phyloP scores from a whole-genome alignment of 371 early-diverging fungal genomes.

The Syncephalastrum contaminatum region DNA sequence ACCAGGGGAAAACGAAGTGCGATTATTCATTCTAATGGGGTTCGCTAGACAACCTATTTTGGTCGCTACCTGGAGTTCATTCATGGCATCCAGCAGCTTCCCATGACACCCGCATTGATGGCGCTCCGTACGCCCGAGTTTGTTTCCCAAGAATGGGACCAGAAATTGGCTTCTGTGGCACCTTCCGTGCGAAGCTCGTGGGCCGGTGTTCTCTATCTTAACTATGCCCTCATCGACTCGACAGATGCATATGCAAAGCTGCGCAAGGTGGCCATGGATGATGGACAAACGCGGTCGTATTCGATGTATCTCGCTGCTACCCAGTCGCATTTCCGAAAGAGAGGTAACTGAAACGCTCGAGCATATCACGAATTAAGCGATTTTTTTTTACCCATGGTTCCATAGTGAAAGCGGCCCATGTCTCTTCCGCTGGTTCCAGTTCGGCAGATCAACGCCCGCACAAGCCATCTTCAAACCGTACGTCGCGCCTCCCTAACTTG shows the following conservation, averaged over 20 bases:
- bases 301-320: slow-evolving; percentile 61
- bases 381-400: too few relatives aligned
- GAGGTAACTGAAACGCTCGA: too few relatives aligned
- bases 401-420: too few relatives aligned
- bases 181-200: slow-evolving; percentile 45
- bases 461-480: too few relatives aligned
- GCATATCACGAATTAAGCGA: too few relatives aligned
- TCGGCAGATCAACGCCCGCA: too few relatives aligned
- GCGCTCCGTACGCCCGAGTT: slow-evolving; percentile 48
- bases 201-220: slow-evolving; percentile 56
- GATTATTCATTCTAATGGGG: too few relatives aligned
- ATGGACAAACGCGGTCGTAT: slow-evolving; percentile 61
- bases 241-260: slow-evolving; percentile 40
- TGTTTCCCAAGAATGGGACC: slow-evolving; percentile 56
- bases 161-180: slow-evolving; percentile 29
- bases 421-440: too few relatives aligned
- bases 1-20: not conserved
- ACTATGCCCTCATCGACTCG: slow-evolving; percentile 53
- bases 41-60: slow-evolving; percentile 59
- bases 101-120: slow-evolving; percentile 69
- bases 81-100: slow-evolving; percentile 80
- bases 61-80: slow-evolving; percentile 66
- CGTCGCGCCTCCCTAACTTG: too few relatives aligned
- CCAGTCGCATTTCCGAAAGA: slow-evolving; percentile 23
- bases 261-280: slow-evolving; percentile 43